Evolutionary conservation across 768 basidiomycete genomes (phyloP).

Genomic region (Mycena crocata): DNA sequence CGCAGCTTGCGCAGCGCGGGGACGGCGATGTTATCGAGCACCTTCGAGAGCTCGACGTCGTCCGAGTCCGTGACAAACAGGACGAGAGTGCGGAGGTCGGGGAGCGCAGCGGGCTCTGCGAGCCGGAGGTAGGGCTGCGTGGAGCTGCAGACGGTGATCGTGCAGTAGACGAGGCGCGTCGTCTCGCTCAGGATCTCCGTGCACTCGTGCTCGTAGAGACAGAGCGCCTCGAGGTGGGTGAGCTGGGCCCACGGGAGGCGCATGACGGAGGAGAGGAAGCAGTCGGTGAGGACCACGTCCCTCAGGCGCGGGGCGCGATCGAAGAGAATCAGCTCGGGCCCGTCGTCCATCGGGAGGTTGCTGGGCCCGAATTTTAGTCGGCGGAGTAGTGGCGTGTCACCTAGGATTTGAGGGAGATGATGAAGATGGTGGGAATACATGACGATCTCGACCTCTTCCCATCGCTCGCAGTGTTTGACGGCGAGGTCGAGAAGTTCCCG

Average conservation of each 20-base stretch:
- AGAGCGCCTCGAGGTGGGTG: neutral
- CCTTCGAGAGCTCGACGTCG: no score
- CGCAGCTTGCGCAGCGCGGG: no score
- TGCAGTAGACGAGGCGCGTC: neutral
- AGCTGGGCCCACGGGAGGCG: conserved; percentile 8
- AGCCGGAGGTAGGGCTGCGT: no score
- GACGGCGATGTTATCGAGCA: no score
- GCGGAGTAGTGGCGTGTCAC: conserved; percentile 20
- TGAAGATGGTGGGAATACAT: conserved; percentile 2
- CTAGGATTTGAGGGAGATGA: neutral
- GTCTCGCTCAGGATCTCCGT: conserved; percentile 1
- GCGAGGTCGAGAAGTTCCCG: neutral
- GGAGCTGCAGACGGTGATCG: no score
- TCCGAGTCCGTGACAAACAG: no score
- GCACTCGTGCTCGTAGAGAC: conserved; percentile 21
- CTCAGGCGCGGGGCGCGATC: neutral
- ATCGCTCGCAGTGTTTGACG: conserved; percentile 6
- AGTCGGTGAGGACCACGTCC: neutral
- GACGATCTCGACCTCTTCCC: conserved; percentile 2
- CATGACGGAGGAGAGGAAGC: neutral
- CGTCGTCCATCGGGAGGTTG: neutral
- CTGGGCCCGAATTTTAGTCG: conserved; percentile 5
- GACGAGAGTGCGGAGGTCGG: no score
- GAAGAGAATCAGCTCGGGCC: neutral
- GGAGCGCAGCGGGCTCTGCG: no score